Percentiles rank a stretch among this genome's conserved stretches.
phyloP scores from a whole-genome alignment of 1,284 basidiomycete species.

The Ceratobasidium sp. region DNA sequence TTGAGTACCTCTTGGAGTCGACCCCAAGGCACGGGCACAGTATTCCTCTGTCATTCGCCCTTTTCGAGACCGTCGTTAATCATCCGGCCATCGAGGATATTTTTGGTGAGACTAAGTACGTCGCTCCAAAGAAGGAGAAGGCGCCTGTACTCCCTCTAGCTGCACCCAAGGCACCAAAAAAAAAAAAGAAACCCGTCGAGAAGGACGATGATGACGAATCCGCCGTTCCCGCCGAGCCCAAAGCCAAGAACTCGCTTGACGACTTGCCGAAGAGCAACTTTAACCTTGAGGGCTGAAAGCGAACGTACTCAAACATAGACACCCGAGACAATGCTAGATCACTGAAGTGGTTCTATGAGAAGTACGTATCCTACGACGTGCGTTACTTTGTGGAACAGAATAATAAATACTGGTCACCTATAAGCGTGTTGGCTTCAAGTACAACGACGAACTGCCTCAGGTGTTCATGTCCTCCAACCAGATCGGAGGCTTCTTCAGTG shows the following conservation, averaged over 20 bases:
- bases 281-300: constrained; percentile 98
- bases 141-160: constrained; percentile 60
- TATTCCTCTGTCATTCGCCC: constrained; percentile 84
- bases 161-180: constrained; percentile 72
- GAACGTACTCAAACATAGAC: constrained; percentile 97
- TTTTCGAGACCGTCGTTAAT: constrained; percentile 86
- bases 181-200: constrained; percentile 69
- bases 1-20: constrained; percentile 69
- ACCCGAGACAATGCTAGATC: constrained; percentile 82
- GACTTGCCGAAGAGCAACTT: constrained; percentile 90
- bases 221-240: constrained; percentile 73
- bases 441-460: constrained; percentile 93
- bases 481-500: constrained; percentile 90
- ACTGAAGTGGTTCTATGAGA: constrained; percentile 91
- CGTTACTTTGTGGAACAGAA: too few species aligned
- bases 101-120: constrained; percentile 73
- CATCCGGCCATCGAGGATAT: constrained; percentile 79
- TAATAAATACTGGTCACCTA: not conserved
- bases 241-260: constrained; percentile 95
- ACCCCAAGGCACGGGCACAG: constrained; percentile 73
- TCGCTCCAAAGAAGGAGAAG: constrained; percentile 71
- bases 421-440: constrained; percentile 96
- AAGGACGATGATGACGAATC: constrained; percentile 75
- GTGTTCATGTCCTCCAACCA: constrained; percentile 93
- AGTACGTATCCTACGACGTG: constrained; percentile 65